Percentiles rank a stretch among this genome's conserved stretches.
These are phyloP conservation scores for Draba incana DNA, from an alignment of 345 rosid genomes.

Conservation along the genomic window DNA sequence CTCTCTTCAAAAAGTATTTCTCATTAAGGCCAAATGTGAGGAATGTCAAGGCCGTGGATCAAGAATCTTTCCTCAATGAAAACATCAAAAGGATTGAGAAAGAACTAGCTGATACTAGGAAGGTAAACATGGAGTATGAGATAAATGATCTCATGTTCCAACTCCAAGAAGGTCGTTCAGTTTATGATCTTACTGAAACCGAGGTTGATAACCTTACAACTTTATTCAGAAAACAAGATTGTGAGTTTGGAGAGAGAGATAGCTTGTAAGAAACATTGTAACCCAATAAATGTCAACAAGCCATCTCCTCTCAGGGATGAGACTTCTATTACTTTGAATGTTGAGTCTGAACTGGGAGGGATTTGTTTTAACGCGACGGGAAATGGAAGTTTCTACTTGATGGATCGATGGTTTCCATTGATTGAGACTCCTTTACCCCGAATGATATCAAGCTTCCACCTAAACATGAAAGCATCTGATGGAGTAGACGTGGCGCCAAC, in stretches of 20 bases:
- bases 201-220: neutral
- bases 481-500: neutral
- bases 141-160: constrained; percentile 17
- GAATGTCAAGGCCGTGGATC: constrained; percentile 7
- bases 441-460: neutral
- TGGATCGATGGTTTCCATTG: constrained; percentile 4
- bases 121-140: constrained; percentile 4
- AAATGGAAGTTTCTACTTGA: neutral
- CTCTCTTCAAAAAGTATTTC: neutral
- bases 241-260: neutral
- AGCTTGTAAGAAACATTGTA: neutral
- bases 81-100: constrained; percentile 5
- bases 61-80: constrained; percentile 21
- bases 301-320: neutral
- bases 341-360: neutral
- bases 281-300: neutral
- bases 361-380: too few species aligned
- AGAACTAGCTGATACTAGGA: neutral
- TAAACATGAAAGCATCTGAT: neutral
- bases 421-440: constrained; percentile 5
- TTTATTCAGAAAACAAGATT: neutral
- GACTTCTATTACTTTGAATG: neutral
- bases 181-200: constrained; percentile 3
- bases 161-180: neutral
- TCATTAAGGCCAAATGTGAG: neutral